Evolutionary conservation across 1,284 basidiomycete genomes (phyloP).

Genomic region (Ganoderma leucocontextum): DNA sequence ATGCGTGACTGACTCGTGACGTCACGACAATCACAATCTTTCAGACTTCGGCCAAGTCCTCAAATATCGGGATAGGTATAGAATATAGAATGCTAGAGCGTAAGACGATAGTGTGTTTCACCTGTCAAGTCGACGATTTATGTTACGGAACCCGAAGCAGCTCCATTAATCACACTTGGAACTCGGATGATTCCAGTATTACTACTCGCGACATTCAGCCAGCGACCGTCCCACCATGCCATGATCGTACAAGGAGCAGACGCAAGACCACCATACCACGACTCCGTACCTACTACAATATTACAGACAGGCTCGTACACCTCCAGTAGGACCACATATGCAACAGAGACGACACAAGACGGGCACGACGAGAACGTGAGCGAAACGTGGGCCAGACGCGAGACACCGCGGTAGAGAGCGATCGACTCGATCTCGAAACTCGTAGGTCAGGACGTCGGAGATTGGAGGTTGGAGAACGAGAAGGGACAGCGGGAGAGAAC

Average conservation of each 20-base stretch:
- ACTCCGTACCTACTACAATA: background rate
- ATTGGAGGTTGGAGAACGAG: background rate
- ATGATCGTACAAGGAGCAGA: slow-evolving; percentile 5
- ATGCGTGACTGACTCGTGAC: background rate
- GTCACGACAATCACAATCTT: background rate
- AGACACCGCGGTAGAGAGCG: background rate
- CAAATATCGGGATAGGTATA: too few relatives aligned
- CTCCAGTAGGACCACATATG: background rate
- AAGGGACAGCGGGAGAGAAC: background rate
- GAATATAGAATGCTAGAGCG: too few relatives aligned
- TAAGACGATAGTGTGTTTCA: too few relatives aligned
- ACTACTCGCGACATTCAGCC: background rate
- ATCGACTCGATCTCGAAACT: background rate
- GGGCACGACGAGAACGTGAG: background rate
- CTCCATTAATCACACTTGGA: too few relatives aligned
- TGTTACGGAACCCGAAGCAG: too few relatives aligned
- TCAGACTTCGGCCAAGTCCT: too few relatives aligned
- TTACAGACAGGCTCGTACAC: slow-evolving; percentile 2
- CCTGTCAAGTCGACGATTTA: too few relatives aligned
- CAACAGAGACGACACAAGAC: background rate
- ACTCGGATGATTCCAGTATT: background rate
- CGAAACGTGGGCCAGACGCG: background rate
- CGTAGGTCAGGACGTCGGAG: background rate
- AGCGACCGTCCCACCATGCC: background rate
- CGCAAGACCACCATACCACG: background rate